A percentile compares a stretch with the other conserved stretches of the same genome.
Evolutionary conservation across 441 rosid species (phyloP).

Genomic region (Bruguiera hainesii): DNA sequence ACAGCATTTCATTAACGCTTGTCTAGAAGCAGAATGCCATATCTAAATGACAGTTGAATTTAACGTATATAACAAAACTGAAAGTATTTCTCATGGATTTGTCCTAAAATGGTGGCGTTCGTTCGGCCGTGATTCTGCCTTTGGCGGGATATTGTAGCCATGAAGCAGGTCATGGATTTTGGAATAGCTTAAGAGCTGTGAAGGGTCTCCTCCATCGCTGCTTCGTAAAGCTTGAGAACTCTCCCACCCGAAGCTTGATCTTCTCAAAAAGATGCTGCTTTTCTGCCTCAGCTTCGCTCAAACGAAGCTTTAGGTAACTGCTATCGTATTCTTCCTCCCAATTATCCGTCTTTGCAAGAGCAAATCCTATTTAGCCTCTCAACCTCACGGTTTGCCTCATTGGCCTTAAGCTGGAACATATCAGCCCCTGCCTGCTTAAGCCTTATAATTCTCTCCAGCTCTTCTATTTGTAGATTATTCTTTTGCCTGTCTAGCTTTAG

Average conservation of each 20-base stretch:
- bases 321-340: slow-evolving; percentile 93
- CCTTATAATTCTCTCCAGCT: slow-evolving; percentile 86
- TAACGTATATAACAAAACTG: slow-evolving; percentile 6
- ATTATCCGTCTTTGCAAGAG: slow-evolving; percentile 81
- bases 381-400: slow-evolving; percentile 85
- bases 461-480: slow-evolving; percentile 83
- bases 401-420: slow-evolving; percentile 96
- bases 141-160: slow-evolving; percentile 44
- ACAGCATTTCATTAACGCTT: slow-evolving; percentile 23
- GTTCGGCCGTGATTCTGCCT: slow-evolving; percentile 48
- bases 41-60: slow-evolving; percentile 10
- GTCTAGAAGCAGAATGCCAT: slow-evolving; percentile 15
- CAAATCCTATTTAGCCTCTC: slow-evolving; percentile 90
- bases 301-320: slow-evolving; percentile 77
- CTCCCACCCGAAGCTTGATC: slow-evolving; percentile 88
- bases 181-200: slow-evolving; percentile 59
- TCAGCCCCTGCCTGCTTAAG: slow-evolving; percentile 96
- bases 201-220: slow-evolving; percentile 59
- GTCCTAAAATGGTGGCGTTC: slow-evolving; percentile 46
- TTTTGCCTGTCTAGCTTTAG: slow-evolving; percentile 68
- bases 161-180: slow-evolving; percentile 59
- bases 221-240: slow-evolving; percentile 54
- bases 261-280: slow-evolving; percentile 91
- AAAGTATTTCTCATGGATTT: slow-evolving; percentile 33
- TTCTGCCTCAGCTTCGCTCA: slow-evolving; percentile 97